Base-by-base conservation (phyloP, 1,139 yeast genomes). In the Yamadazyma friedrichii region DNA sequence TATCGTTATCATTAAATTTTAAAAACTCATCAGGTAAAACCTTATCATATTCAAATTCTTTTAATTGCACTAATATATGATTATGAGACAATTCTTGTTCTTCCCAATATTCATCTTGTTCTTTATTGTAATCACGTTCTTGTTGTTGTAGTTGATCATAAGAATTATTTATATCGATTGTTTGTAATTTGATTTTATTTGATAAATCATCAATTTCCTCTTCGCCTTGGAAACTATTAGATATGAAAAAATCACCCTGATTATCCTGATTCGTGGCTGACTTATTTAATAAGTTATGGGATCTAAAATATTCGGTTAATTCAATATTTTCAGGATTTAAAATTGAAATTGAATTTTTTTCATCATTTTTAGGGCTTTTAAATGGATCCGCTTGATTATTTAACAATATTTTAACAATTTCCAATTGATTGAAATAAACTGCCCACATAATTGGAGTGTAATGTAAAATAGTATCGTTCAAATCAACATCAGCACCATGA, bases 1-100 rank as follows among this genome's bases (percentile, higher is more conserved):
- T 81, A 53, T 83, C 88, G 43, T 77, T 74, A 51, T 84, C 89
- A n/a, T 76, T 69, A 49, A 82, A 82, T 48, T 77, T 76, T 37
- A 84, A 67, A 48, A 52, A 76, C 52, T 77, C 78, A 33, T 73
- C 77, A 0, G 72, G 70, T 15, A 68, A 46, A 4, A 77, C 59
- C 39, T 61, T 64, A 24, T 67, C 74, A 51, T 77, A 78, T 38
- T 77, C 79, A 51, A 75, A 78, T 11, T 64, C 70, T 9, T 65
- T 61, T 11, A 59, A 38, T 41, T 63, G 62, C 5, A 51, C 52
- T 16, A 71, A 52, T 2, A 49, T 43, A 2, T 65, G 61, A 47
- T 70, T 72, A 29, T 44, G 52, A 1, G 66, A 51, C 16, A 71
- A 51, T 11, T 52, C 49, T n/a, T 45, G 41, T 42, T 67, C 73